Conservation (phyloP, 306 rosid species). For the Cucurbita argyrosperma region DNA sequence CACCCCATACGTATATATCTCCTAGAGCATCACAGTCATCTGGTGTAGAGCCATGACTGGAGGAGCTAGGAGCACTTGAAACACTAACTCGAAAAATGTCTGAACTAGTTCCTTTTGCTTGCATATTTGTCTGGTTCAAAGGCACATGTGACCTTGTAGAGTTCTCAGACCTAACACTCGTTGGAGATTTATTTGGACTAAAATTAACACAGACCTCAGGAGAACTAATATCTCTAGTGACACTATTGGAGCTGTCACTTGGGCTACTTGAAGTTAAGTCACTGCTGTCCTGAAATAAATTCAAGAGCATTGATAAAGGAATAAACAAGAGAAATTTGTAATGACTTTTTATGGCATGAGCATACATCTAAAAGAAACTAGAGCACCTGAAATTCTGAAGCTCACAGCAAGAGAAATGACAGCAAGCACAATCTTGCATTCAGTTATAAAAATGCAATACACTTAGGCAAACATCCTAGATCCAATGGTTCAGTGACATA, state of each 20-base stretch:
- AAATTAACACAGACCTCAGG: conserved; percentile 53
- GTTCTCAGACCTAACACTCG: conserved; percentile 32
- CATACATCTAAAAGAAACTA: not conserved
- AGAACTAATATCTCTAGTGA: conserved; percentile 51
- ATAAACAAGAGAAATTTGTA: not conserved
- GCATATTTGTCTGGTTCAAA: conserved; percentile 71
- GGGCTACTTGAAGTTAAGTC: conserved; percentile 76
- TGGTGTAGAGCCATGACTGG: conserved; percentile 93
- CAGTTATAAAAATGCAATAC: not conserved
- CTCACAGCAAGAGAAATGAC: not conserved
- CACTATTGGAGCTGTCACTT: conserved; percentile 65
- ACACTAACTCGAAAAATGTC: conserved; percentile 87
- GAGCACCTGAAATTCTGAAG: not conserved
- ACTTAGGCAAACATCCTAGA: not conserved
- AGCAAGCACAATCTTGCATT: not conserved
- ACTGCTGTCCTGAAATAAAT: conserved; percentile 63
- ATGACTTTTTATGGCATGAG: not conserved
- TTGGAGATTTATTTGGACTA: conserved; percentile 51
- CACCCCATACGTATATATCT: conserved; percentile 97
- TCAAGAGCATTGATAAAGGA: conserved; percentile 9
- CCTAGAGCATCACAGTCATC: conserved; percentile 85
- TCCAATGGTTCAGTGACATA: not conserved
- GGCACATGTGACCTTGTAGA: conserved; percentile 68
- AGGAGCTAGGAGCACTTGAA: conserved; percentile 91
- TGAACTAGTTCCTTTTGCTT: conserved; percentile 63